A percentile compares a stretch with the other conserved stretches of the same genome.
phyloP scores from a whole-genome alignment of 257 asterid genomes.

The Forsythia suspensa region DNA sequence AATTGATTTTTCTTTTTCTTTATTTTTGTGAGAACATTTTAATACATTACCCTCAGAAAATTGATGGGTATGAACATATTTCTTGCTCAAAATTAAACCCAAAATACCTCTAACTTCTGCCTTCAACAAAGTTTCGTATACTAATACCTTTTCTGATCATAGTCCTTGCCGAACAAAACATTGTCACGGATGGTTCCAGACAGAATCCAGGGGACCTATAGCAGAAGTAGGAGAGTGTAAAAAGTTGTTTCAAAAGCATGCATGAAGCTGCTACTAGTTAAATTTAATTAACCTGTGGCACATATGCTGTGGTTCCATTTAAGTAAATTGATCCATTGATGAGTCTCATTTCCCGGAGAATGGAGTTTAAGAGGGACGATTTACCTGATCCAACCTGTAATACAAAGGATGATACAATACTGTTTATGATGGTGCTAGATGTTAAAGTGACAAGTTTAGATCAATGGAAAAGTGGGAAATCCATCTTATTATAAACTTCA shows the following conservation, averaged over 20 bases:
- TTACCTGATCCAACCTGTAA: slow-evolving; percentile 96
- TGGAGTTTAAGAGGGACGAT: slow-evolving; percentile 75
- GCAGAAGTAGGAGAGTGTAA: slow-evolving; percentile 20
- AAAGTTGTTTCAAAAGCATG: slow-evolving; percentile 8
- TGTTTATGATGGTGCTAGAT: background rate
- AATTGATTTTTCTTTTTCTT: background rate
- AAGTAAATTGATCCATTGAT: slow-evolving; percentile 53
- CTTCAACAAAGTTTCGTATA: background rate
- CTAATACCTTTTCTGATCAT: slow-evolving; percentile 57
- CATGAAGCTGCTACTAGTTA: slow-evolving; percentile 9
- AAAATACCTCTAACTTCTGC: background rate
- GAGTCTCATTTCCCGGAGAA: slow-evolving; percentile 77
- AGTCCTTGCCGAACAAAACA: slow-evolving; percentile 78
- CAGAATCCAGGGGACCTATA: slow-evolving; percentile 89
- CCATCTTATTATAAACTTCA: background rate
- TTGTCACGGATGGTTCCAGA: slow-evolving; percentile 95
- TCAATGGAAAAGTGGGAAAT: background rate
- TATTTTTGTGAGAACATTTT: background rate
- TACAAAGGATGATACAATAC: slow-evolving; percentile 6
- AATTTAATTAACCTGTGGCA: slow-evolving; percentile 71
- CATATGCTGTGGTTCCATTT: slow-evolving; percentile 73
- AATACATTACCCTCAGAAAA: background rate
- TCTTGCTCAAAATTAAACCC: slow-evolving; percentile 4
- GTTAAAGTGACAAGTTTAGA: background rate
- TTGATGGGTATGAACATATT: slow-evolving; percentile 1